Evolutionary conservation across 306 rosid species (phyloP), one percentile per base, ranked within the genome.

Genomic region (Glycine tomentella): DNA sequence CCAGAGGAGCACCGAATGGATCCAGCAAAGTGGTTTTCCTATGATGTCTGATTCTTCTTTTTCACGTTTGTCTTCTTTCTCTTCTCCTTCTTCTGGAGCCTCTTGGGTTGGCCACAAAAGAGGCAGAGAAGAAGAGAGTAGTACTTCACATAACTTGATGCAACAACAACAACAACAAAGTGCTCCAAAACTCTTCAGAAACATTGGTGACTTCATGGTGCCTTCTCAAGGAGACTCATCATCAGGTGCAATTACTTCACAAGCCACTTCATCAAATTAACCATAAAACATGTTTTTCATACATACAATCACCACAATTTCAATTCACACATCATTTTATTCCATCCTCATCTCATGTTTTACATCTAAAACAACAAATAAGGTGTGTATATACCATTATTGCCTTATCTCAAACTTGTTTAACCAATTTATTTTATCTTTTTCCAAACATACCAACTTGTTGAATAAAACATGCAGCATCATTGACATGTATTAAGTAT

Each of bases 71-170:
- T 82, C 91, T 36, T 48, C 81, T 58, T 77, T 69, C 17, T 49
- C 31, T 25, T 25, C 87, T 1, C 44, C 87, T 1, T 7, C 77
- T 36, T 14, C 50, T 8, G 62, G 11, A 2, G 7, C 76, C 40
- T 33, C 70, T 79, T 79, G 84, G 89, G 68, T 51, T 81, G 93
- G 98, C 0, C 91, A 90, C 1, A 94, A 94, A 67, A 84, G 98
- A 88, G 81, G 87, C 16, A 92, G 97, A 46, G 90, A 92, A 53
- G 86, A 90, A 78, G 86, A 90, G n/a, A 79, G 9, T 65, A 14
- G 50, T 49, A 9, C 25, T 58, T 79, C 77, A 12, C 81, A 50
- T 63, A 75, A 82, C 25, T 42, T 72, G 16, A 14, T 87, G 70
- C 83, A 74, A 48, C 25, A 36, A 52, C 70, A 36, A 52, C 70